Percentiles rank a stretch among this genome's conserved stretches.
phyloP scores from a whole-genome alignment of 2,329 filamentous ascomycete species.

The Xenoacremonium recifei region DNA sequence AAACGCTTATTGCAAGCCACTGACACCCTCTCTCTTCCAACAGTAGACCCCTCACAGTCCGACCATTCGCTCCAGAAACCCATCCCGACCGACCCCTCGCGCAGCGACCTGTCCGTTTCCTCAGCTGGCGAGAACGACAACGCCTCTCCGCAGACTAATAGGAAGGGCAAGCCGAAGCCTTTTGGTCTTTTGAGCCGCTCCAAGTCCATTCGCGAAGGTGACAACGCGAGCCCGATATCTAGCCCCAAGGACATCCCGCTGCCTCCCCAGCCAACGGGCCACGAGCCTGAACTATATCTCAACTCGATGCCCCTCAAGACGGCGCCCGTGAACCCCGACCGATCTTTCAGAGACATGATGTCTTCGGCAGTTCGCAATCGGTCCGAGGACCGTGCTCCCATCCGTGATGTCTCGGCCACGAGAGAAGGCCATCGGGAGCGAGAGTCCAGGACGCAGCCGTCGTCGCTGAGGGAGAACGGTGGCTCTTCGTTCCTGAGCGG shows the following conservation, averaged over 20 bases:
- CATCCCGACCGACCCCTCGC: constrained; percentile 42
- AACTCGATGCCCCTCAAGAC: constrained; percentile 49
- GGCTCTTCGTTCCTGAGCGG: constrained; percentile 33
- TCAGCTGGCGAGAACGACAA: constrained; percentile 49
- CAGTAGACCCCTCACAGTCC: constrained; percentile 26
- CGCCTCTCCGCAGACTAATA: constrained; percentile 33
- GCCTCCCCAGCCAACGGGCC: constrained; percentile 15
- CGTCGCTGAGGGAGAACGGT: constrained; percentile 58
- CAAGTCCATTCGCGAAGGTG: constrained; percentile 52
- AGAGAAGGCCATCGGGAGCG: constrained; percentile 46
- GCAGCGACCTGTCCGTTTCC: constrained; percentile 52
- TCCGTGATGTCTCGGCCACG: constrained; percentile 42
- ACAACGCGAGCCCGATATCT: constrained; percentile 40
- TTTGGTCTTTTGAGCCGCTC: constrained; percentile 53
- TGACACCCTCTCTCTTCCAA: constrained; percentile 19
- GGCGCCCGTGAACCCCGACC: constrained; percentile 63
- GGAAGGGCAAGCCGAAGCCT: constrained; percentile 53
- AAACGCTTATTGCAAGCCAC: too few relatives aligned
- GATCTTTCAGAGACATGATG: constrained; percentile 67
- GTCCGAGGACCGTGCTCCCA: constrained; percentile 64
- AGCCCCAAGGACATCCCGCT: constrained; percentile 36
- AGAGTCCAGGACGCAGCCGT: constrained; percentile 49
- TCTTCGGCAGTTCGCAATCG: constrained; percentile 64
- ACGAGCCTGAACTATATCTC: constrained; percentile 28
- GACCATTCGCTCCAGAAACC: constrained; percentile 38